Base-by-base conservation (phyloP, 768 basidiomycete species). In the Kwoniella botswanensis region DNA sequence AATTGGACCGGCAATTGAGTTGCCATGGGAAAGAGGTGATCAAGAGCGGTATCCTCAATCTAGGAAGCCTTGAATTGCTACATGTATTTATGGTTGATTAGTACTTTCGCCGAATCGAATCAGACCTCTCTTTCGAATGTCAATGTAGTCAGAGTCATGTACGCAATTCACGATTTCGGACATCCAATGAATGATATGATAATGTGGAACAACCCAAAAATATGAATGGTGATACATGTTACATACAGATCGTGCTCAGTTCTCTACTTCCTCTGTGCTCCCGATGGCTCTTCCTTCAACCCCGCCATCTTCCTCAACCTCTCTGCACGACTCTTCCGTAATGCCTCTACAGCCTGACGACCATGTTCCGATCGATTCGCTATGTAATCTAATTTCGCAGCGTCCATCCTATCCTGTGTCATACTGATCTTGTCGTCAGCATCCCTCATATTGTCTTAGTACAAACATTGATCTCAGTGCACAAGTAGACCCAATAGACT, bases 301-400 rank as follows among this genome's bases (percentile, higher is more conserved):
- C 69, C 57, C 10, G 70, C 63, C 58, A 67, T 67, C 72, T 70
- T 71, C 15, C 66, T 56, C 35, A 76, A 63, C 63, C 72, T 66
- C 35, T 70, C 71, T 58, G 57, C 55, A 17, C 75, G 57, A 24
- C 67, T 65, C 57, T 65, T 63, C 62, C 67, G 69, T 29, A 76
- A 60, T 35, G 72, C 75, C 52, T 80, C 79, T 12, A 80, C 75
- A 42, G 75, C 75, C 53, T 70, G 62, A 46, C 69, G 43, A 11
- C 75, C 76, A 63, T 77, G 76, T 65, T 80, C 79, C 35, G 73
- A 73, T 70, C 79, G 64, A 62, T 76, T 70, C 11, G 77, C 67
- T 17, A 80, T 78, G 58, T 80, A 80, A 26, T 80, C 79, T 22
- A 78, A 61, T 63, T 74, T 76, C 62, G 76, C 61, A 18, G 71